Conservation (phyloP, 768 basidiomycete species). For the Tulasnella sp. region DNA sequence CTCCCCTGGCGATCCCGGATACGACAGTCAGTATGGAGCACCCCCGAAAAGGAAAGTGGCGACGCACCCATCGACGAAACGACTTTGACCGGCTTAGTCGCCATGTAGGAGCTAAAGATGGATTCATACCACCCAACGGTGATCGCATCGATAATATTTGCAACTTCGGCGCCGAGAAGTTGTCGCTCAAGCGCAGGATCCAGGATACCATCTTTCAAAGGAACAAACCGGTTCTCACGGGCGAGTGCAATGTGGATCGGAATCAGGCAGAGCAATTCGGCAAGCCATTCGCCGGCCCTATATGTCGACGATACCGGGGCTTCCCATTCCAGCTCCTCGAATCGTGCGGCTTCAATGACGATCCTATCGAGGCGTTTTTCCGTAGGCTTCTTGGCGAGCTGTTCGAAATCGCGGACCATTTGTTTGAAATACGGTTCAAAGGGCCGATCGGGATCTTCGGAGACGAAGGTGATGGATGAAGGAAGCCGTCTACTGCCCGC, state of each 20-base stretch:
- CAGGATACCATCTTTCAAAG: slow-evolving; percentile 44
- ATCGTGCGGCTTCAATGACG: slow-evolving; percentile 9
- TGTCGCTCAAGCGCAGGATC: slow-evolving; percentile 39
- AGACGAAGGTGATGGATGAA: slow-evolving; percentile 5
- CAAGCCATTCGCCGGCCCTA: slow-evolving; percentile 47
- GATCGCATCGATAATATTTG: slow-evolving; percentile 39
- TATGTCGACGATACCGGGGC: slow-evolving; percentile 24
- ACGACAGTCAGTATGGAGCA: background rate
- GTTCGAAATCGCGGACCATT: background rate
- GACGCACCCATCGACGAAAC: slow-evolving; percentile 48
- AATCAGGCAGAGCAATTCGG: slow-evolving; percentile 46
- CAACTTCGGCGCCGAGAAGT: slow-evolving; percentile 46
- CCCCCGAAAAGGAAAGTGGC: background rate
- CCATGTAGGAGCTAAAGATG: slow-evolving; percentile 49
- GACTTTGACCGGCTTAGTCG: slow-evolving; percentile 50
- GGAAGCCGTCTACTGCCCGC: background rate
- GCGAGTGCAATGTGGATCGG: slow-evolving; percentile 52
- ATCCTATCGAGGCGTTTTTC: background rate
- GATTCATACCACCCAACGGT: slow-evolving; percentile 55
- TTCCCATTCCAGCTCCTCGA: slow-evolving; percentile 20
- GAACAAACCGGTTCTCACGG: slow-evolving; percentile 46
- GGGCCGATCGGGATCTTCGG: too few relatives aligned
- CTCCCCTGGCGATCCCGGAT: background rate
- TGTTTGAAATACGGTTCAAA: slow-evolving; percentile 3
- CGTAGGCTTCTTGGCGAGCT: background rate